These are phyloP conservation scores for Przewalskia tangutica DNA, from an alignment of 257 asterid species.

Conservation along the genomic window DNA sequence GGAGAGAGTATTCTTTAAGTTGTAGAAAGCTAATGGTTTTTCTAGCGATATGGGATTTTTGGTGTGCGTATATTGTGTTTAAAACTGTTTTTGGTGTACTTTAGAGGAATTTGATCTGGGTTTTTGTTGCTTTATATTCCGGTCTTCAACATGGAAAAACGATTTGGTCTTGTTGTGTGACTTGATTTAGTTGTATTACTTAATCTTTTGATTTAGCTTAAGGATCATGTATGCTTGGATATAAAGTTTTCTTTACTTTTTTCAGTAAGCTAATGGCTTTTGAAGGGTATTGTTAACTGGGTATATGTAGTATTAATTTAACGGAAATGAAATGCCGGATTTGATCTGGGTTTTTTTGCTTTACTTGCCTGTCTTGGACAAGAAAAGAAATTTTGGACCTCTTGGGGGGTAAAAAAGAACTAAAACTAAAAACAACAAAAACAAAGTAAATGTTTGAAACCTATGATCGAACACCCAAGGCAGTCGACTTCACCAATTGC, in stretches of 20 bases:
- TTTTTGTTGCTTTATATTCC: not conserved
- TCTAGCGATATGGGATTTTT: not conserved
- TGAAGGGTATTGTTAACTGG: no score
- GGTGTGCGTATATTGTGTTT: not conserved
- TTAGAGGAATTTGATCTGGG: not conserved
- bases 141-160: not conserved
- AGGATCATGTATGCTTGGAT: not conserved
- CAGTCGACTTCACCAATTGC: not conserved
- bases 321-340: not conserved
- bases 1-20: not conserved
- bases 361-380: not conserved
- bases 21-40: not conserved
- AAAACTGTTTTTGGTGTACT: not conserved
- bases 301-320: not conserved
- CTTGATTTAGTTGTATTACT: not conserved
- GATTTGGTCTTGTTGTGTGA: not conserved
- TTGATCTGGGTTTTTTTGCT: not conserved
- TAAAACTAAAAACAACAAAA: not conserved
- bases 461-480: not conserved
- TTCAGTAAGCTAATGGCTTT: not conserved
- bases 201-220: not conserved
- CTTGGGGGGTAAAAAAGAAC: not conserved
- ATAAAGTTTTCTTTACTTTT: not conserved
- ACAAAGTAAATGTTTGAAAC: not conserved
- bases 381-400: not conserved